phyloP scores from a whole-genome alignment of 23 red algal genomes.

The Gracilaria caudata region DNA sequence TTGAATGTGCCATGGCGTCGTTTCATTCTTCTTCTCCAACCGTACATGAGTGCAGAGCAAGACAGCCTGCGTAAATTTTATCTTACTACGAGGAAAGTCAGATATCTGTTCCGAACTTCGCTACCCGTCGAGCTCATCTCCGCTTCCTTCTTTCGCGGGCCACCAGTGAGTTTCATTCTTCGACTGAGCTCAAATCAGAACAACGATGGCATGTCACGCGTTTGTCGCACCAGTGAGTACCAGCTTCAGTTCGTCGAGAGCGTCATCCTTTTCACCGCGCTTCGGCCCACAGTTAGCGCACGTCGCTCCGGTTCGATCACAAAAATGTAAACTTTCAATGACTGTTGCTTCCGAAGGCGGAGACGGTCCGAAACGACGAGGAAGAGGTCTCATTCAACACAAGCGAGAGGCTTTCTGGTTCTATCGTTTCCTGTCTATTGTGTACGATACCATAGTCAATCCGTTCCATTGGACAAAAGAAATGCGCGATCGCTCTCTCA shows the following conservation, averaged over 20 bases:
- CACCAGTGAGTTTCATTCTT: neutral
- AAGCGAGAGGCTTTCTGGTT: conserved; percentile 99
- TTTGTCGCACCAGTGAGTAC: conserved; percentile 42
- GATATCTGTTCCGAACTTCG: no score
- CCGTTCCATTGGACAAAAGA: conserved; percentile 97
- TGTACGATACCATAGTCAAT: conserved; percentile 97
- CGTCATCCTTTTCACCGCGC: conserved; percentile 15
- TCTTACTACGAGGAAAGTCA: neutral
- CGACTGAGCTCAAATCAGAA: neutral
- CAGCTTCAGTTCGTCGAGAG: conserved; percentile 1
- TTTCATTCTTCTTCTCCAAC: conserved; percentile 18
- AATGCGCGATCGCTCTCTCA: conserved; percentile 91
- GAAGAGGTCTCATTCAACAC: conserved; percentile 93
- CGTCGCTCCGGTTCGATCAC: neutral
- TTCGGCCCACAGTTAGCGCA: neutral
- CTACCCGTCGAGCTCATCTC: no score
- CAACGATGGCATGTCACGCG: conserved; percentile 31
- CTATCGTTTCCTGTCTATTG: conserved; percentile 97
- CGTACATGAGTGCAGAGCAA: neutral
- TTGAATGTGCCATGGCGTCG: neutral
- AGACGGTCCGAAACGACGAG: conserved; percentile 50
- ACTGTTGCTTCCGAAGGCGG: conserved; percentile 19
- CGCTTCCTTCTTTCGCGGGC: no score
- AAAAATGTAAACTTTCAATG: conserved; percentile 42
- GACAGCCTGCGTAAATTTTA: neutral